These are phyloP conservation scores for Beverwykella pulmonaria DNA, from an alignment of 495 filamentous ascomycete genomes.

Conservation along the genomic window DNA sequence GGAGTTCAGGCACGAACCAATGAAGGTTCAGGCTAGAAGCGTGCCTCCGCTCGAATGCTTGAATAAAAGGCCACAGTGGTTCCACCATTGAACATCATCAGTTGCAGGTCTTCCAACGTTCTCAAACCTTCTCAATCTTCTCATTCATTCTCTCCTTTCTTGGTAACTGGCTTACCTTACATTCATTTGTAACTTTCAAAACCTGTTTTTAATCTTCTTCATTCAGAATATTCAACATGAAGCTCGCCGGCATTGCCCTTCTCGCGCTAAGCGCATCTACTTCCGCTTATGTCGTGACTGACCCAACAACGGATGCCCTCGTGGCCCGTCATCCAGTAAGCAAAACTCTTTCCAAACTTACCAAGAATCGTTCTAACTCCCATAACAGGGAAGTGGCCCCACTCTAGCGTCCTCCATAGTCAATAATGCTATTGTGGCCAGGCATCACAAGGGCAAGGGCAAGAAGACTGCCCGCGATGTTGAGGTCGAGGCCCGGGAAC, in stretches of 20 bases:
- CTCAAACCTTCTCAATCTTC: slow-evolving; percentile 17
- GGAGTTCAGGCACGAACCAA: slow-evolving; percentile 11
- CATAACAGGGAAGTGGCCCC: slow-evolving; percentile 9
- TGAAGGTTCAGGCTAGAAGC: neutral
- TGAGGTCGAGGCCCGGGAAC: neutral
- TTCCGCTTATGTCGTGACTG: slow-evolving; percentile 24
- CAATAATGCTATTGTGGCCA: neutral
- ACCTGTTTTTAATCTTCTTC: slow-evolving; percentile 5
- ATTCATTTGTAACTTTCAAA: slow-evolving; percentile 3
- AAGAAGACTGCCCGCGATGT: neutral
- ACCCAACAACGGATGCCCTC: slow-evolving; percentile 10
- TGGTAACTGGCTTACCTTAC: slow-evolving; percentile 23
- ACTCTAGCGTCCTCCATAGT: slow-evolving; percentile 6
- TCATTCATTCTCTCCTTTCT: slow-evolving; percentile 22
- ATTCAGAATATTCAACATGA: slow-evolving; percentile 23
- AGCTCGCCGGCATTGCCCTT: slow-evolving; percentile 16
- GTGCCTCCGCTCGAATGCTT: neutral
- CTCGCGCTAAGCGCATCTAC: slow-evolving; percentile 20
- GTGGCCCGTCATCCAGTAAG: slow-evolving; percentile 24
- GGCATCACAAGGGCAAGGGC: slow-evolving; percentile 39
- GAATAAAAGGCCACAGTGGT: slow-evolving; percentile 5
- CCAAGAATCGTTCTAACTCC: neutral
- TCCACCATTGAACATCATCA: neutral
- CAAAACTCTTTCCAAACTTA: neutral
- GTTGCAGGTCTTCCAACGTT: slow-evolving; percentile 12